Conservation (phyloP, 1,139 yeast genomes). For the Torulaspora pretoriensis region DNA sequence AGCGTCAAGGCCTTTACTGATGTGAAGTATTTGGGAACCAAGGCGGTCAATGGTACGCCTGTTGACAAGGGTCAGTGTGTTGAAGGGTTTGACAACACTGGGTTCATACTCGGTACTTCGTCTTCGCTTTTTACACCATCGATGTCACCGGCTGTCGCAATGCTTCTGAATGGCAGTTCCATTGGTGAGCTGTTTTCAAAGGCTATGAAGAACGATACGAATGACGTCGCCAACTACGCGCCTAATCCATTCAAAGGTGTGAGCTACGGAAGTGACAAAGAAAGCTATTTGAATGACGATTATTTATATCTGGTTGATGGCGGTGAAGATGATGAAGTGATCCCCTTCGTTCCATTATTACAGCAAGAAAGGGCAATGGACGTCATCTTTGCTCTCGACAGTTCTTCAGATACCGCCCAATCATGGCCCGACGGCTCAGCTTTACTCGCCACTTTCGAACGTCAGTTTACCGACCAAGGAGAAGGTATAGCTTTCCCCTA, state of each 20-base stretch:
- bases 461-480: conserved; percentile 62
- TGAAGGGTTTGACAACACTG: conserved; percentile 70
- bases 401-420: conserved; percentile 64
- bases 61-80: conserved; percentile 43
- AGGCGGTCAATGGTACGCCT: conserved; percentile 52
- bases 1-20: conserved; percentile 61
- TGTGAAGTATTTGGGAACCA: conserved; percentile 65
- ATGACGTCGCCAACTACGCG: conserved; percentile 63
- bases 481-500: conserved; percentile 70
- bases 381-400: conserved; percentile 77
- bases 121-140: conserved; percentile 70
- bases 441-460: conserved; percentile 55
- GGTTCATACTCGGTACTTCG: conserved; percentile 69
- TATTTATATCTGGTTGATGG: conserved; percentile 71
- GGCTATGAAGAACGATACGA: conserved; percentile 43
- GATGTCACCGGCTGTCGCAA: conserved; percentile 38
- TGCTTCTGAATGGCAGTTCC: conserved; percentile 24
- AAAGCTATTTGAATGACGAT: conserved; percentile 39
- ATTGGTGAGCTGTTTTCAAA: conserved; percentile 37
- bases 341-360: conserved; percentile 71
- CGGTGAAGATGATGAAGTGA: conserved; percentile 73
- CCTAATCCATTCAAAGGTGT: conserved; percentile 64
- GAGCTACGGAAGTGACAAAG: conserved; percentile 40
- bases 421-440: conserved; percentile 77
- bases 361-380: conserved; percentile 67